phyloP scores from a whole-genome alignment of 768 basidiomycete species.

The Tricholoma flavovirens region DNA sequence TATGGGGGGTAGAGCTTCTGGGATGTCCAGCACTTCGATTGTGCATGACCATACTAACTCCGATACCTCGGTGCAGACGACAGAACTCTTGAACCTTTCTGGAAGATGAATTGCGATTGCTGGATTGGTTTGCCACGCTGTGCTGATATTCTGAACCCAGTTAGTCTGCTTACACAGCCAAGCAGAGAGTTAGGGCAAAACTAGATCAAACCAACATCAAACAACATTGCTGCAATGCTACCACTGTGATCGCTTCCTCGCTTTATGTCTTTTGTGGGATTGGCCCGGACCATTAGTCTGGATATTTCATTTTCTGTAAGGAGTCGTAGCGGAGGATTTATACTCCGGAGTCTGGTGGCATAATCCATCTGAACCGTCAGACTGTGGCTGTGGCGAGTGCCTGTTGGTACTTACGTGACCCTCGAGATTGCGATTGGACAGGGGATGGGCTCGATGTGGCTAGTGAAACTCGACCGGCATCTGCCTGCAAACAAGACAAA shows the following conservation, averaged over 20 bases:
- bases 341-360: constrained; percentile 50
- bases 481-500: constrained; percentile 66
- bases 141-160: constrained; percentile 66
- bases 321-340: constrained; percentile 72
- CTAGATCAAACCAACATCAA: constrained; percentile 43
- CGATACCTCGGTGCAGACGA: constrained; percentile 66
- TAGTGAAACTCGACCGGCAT: constrained; percentile 54
- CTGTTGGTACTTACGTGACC: constrained; percentile 31
- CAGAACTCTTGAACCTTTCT: constrained; percentile 76
- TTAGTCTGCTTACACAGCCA: constrained; percentile 33
- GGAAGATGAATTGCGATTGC: constrained; percentile 75
- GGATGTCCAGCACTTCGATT: constrained; percentile 59
- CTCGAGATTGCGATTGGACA: constrained; percentile 37
- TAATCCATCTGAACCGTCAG: constrained; percentile 39
- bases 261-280: constrained; percentile 73
- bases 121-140: constrained; percentile 78
- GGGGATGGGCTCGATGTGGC: constrained; percentile 59
- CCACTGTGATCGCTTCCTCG: constrained; percentile 59
- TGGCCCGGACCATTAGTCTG: constrained; percentile 84
- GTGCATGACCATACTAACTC: constrained; percentile 72
- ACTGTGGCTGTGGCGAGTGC: background rate
- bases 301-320: constrained; percentile 89
- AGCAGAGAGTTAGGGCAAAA: background rate
- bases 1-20: constrained; percentile 78
- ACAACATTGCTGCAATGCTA: constrained; percentile 46